Evolutionary conservation across 352 stramenopile genomes (phyloP).

Genomic region (Phytophthora idaei): DNA sequence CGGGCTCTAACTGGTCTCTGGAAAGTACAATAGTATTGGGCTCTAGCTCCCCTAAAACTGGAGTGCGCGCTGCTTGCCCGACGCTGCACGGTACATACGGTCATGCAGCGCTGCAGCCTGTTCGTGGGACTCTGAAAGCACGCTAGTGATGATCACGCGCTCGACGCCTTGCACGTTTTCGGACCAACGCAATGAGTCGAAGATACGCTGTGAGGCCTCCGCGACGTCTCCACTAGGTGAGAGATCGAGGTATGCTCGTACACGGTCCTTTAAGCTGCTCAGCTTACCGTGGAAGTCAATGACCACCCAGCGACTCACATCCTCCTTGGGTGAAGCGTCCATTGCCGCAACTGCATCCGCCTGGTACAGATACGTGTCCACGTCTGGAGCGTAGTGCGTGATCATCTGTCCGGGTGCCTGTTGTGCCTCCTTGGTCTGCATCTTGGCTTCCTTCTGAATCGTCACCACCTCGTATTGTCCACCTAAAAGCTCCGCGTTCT

Average conservation of each 20-base stretch:
- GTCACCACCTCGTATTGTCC: slow-evolving; percentile 65
- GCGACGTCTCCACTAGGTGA: slow-evolving; percentile 67
- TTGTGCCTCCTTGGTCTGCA: slow-evolving; percentile 72
- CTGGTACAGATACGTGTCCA: slow-evolving; percentile 89
- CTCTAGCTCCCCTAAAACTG: slow-evolving; percentile 35
- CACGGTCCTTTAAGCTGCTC: slow-evolving; percentile 44
- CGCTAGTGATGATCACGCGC: slow-evolving; percentile 73
- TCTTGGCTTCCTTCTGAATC: slow-evolving; percentile 67
- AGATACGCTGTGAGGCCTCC: slow-evolving; percentile 82
- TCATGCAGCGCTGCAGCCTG: slow-evolving; percentile 81
- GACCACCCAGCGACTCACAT: slow-evolving; percentile 69
- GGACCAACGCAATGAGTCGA: slow-evolving; percentile 84
- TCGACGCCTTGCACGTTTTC: slow-evolving; percentile 76
- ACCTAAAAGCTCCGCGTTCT: slow-evolving; percentile 45
- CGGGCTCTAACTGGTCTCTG: slow-evolving; percentile 23
- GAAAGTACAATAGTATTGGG: slow-evolving; percentile 24
- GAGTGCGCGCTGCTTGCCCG: slow-evolving; percentile 66
- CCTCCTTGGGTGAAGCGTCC: slow-evolving; percentile 28
- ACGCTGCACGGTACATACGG: slow-evolving; percentile 84
- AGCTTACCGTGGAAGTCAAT: slow-evolving; percentile 83
- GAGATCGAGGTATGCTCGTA: slow-evolving; percentile 82
- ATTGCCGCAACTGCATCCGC: slow-evolving; percentile 42
- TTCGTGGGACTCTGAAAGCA: slow-evolving; percentile 59
- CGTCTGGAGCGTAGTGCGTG: slow-evolving; percentile 97
- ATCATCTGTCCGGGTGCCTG: slow-evolving; percentile 96